A percentile compares a stretch with the other conserved stretches of the same genome.
Evolutionary conservation across 352 stramenopile genomes (phyloP).

Genomic region (Phytopythium montanum): DNA sequence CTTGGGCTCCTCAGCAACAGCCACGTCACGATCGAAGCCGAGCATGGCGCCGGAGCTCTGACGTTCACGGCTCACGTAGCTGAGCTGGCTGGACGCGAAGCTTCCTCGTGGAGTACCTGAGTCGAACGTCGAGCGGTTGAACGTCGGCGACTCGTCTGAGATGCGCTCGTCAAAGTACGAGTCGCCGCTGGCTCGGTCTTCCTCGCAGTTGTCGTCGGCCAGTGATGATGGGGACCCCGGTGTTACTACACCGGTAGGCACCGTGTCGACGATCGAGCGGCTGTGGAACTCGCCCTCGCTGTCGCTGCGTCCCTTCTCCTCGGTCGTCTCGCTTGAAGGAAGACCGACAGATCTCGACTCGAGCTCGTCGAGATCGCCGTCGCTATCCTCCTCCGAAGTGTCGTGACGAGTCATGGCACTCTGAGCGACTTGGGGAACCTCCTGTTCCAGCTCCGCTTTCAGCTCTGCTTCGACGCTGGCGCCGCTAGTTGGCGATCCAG

Average conservation of each 20-base stretch:
- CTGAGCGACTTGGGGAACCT: neutral
- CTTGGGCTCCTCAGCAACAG: neutral
- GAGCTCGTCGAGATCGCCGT: conserved; percentile 6
- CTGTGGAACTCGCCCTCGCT: conserved; percentile 1
- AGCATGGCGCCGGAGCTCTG: conserved; percentile 12
- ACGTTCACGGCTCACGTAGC: conserved; percentile 12
- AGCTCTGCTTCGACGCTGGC: neutral
- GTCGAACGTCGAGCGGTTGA: conserved; percentile 31
- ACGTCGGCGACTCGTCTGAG: conserved; percentile 25
- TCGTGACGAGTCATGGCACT: conserved; percentile 8
- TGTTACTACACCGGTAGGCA: neutral
- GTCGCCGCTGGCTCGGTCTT: conserved; percentile 20
- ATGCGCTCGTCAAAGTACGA: conserved; percentile 28
- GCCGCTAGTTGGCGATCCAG: neutral
- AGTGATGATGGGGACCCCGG: neutral
- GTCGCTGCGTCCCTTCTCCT: neutral
- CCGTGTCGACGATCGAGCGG: conserved; percentile 8
- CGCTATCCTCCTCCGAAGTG: conserved; percentile 1
- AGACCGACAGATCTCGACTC: conserved; percentile 9
- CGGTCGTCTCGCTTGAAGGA: neutral
- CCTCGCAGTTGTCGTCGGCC: neutral
- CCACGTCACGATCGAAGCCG: neutral
- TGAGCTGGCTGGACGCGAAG: conserved; percentile 24
- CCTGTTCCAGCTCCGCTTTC: neutral
- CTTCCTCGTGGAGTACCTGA: conserved; percentile 32